phyloP scores from a whole-genome alignment of 2,329 filamentous ascomycete species.

The Colletotrichum tropicicola region DNA sequence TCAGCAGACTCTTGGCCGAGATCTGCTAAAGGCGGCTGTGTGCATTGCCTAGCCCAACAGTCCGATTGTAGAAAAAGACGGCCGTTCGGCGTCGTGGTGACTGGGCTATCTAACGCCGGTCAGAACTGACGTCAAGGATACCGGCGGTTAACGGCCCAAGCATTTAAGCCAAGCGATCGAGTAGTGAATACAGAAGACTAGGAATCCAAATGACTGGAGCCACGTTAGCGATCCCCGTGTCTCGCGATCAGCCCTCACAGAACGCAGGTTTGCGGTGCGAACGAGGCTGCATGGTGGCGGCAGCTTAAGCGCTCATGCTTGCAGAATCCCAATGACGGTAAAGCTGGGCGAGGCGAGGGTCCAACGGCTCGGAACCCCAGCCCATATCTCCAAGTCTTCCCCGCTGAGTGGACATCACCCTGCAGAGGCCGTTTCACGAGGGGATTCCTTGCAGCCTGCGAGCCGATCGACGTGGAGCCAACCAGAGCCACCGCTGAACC shows the following conservation, averaged over 20 bases:
- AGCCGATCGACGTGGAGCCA: slow-evolving; percentile 11
- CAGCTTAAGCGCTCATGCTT: slow-evolving; percentile 22
- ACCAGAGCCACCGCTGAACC: background rate
- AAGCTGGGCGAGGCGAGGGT: background rate
- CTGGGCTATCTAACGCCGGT: slow-evolving; percentile 8
- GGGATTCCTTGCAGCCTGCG: slow-evolving; percentile 1
- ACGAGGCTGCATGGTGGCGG: slow-evolving; percentile 1
- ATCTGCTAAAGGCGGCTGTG: background rate
- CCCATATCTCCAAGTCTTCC: background rate
- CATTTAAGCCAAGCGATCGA: slow-evolving; percentile 5
- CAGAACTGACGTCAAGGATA: background rate
- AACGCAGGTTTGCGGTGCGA: background rate
- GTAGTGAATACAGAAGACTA: slow-evolving; percentile 10
- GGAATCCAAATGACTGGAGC: slow-evolving; percentile 18
- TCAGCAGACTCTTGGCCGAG: background rate
- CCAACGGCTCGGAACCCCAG: background rate
- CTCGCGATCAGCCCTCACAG: background rate
- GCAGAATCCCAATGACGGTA: background rate
- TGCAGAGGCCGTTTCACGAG: slow-evolving; percentile 18
- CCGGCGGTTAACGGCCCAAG: slow-evolving; percentile 14
- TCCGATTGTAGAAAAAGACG: background rate
- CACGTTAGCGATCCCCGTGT: slow-evolving; percentile 23
- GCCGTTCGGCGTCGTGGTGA: too few species aligned
- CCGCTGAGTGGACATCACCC: slow-evolving; percentile 8
- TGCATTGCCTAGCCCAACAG: background rate